phyloP scores from a whole-genome alignment of 352 stramenopile genomes.

The Phytopythium chamaehyphon region DNA sequence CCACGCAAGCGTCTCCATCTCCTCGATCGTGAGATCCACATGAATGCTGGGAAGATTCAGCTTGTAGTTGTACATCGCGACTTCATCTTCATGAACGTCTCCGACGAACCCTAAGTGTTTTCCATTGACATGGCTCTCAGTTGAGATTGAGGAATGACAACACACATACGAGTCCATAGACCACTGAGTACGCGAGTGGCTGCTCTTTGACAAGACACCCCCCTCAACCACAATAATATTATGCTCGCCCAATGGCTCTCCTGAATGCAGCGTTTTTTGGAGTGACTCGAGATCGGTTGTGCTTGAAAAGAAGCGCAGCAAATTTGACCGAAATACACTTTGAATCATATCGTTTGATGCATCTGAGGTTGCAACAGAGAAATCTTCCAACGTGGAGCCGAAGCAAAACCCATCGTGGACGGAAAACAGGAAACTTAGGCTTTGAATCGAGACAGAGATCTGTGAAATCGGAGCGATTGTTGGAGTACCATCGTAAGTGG shows the following conservation, averaged over 20 bases:
- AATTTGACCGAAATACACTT: slow-evolving; percentile 26
- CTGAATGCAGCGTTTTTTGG: slow-evolving; percentile 21
- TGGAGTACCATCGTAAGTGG: slow-evolving; percentile 32
- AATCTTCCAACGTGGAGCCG: slow-evolving; percentile 30
- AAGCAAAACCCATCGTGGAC: slow-evolving; percentile 63
- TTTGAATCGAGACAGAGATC: slow-evolving; percentile 40
- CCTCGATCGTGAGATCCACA: slow-evolving; percentile 43
- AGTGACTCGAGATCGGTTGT: slow-evolving; percentile 20
- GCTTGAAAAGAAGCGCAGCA: slow-evolving; percentile 35
- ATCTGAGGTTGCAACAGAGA: slow-evolving; percentile 33
- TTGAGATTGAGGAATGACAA: slow-evolving; percentile 24
- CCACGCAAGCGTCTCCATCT: slow-evolving; percentile 68
- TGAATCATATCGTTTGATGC: slow-evolving; percentile 23
- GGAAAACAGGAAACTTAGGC: slow-evolving; percentile 47
- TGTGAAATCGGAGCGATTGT: slow-evolving; percentile 69
- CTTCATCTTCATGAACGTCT: slow-evolving; percentile 23
- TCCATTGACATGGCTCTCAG: slow-evolving; percentile 13
- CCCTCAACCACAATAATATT: slow-evolving; percentile 38
- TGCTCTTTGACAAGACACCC: slow-evolving; percentile 32
- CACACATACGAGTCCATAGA: slow-evolving; percentile 40
- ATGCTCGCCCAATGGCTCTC: slow-evolving; percentile 20
- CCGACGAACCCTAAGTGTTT: slow-evolving; percentile 14
- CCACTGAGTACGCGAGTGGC: slow-evolving; percentile 49
- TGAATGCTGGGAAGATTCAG: slow-evolving; percentile 38
- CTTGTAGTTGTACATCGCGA: slow-evolving; percentile 71